Evolutionary conservation across 2,329 filamentous ascomycete genomes (phyloP).

Genomic region (Phialophora macrospora): DNA sequence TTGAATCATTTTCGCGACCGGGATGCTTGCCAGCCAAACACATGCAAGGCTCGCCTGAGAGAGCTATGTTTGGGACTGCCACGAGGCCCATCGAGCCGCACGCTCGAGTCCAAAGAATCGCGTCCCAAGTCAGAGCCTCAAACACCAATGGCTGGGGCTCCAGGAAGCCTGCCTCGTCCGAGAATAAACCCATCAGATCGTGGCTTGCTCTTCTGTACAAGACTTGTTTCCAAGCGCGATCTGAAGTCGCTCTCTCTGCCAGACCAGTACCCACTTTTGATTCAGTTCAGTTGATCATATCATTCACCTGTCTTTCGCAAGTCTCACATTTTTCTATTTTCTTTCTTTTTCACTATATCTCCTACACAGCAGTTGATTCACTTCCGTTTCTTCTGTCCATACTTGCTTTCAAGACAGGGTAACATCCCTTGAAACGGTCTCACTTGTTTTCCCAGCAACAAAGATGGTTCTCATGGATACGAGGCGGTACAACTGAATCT

Average conservation of each 20-base stretch:
- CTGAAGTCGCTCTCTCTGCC: conserved; percentile 7
- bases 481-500: background rate
- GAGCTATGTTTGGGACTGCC: conserved; percentile 23
- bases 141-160: conserved; percentile 11
- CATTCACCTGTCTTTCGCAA: conserved; percentile 2
- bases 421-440: conserved; percentile 9
- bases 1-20: conserved; percentile 8
- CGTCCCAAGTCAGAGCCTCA: conserved; percentile 19
- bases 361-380: conserved; percentile 1
- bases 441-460: conserved; percentile 5
- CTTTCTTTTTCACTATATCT: conserved; percentile 5
- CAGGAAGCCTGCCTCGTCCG: conserved; percentile 15
- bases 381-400: background rate
- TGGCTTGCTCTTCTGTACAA: background rate
- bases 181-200: conserved; percentile 6
- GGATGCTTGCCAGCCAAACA: conserved; percentile 6
- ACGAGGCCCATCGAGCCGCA: conserved; percentile 4
- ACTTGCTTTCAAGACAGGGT: background rate
- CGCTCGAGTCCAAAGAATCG: conserved; percentile 14
- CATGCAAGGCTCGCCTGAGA: background rate
- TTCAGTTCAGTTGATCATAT: background rate
- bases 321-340: conserved; percentile 17
- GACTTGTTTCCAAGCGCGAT: conserved; percentile 1
- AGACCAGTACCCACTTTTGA: conserved; percentile 4
- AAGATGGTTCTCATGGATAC: conserved; percentile 1